Conservation (phyloP, 805 yeast genomes). For the Blastobotrys mokoenaii region DNA sequence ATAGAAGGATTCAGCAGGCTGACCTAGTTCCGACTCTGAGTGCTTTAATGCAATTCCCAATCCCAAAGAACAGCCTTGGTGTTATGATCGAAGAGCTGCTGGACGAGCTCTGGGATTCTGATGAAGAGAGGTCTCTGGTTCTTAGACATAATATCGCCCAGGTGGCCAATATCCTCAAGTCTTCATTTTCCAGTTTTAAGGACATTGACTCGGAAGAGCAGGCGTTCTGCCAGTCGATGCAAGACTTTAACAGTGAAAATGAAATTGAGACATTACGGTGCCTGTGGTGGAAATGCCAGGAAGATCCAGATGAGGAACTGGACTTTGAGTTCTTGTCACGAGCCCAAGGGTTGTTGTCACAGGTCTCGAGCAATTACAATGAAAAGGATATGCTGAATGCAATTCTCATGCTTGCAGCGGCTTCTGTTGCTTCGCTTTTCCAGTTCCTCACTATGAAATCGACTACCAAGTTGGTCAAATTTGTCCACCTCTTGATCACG, state of each 20-base stretch:
- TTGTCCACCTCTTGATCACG: slow-evolving; percentile 22
- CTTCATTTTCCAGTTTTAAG: slow-evolving; percentile 12
- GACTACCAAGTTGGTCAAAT: background rate
- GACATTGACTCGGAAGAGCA: slow-evolving; percentile 1
- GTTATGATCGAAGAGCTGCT: slow-evolving; percentile 53
- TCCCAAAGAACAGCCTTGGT: slow-evolving; percentile 72
- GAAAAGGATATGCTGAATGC: slow-evolving; percentile 36
- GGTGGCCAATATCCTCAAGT: slow-evolving; percentile 19
- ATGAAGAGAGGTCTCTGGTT: slow-evolving; percentile 47
- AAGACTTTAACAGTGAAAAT: slow-evolving; percentile 3
- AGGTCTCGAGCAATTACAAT: slow-evolving; percentile 61
- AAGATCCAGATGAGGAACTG: background rate
- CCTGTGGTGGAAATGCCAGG: slow-evolving; percentile 9
- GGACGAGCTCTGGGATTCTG: slow-evolving; percentile 35
- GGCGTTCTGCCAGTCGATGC: slow-evolving; percentile 6
- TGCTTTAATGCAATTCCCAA: slow-evolving; percentile 50
- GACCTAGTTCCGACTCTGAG: slow-evolving; percentile 69
- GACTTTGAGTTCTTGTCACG: slow-evolving; percentile 32
- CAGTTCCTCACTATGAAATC: slow-evolving; percentile 4
- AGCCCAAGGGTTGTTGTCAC: slow-evolving; percentile 30
- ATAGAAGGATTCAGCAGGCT: slow-evolving; percentile 49
- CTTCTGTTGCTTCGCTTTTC: slow-evolving; percentile 25
- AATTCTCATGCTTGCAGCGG: slow-evolving; percentile 18
- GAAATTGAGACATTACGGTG: slow-evolving; percentile 12
- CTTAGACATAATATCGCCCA: slow-evolving; percentile 35